These are phyloP conservation scores for Suaeda aralocaspica DNA, from an alignment of 148 eudicot genomes.

Conservation along the genomic window DNA sequence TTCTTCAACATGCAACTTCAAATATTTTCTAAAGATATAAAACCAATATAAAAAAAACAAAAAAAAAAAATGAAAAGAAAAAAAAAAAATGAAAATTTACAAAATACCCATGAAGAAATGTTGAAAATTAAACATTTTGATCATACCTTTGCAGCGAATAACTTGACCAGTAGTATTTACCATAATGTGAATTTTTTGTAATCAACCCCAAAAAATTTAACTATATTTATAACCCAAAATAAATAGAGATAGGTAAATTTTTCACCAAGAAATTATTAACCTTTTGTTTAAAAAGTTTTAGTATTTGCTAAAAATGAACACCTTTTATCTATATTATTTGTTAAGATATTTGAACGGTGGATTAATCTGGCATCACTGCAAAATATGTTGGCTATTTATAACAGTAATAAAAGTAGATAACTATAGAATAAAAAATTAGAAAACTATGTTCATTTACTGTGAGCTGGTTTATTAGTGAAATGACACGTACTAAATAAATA, in stretches of 20 bases:
- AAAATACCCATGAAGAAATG: not conserved
- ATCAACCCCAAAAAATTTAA: not conserved
- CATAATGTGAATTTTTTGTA: conserved; percentile 13
- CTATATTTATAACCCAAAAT: not conserved
- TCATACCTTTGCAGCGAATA: conserved; percentile 45
- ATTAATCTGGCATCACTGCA: no score
- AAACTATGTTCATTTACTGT: no score
- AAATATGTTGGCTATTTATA: no score
- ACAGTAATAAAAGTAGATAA: no score
- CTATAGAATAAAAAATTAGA: no score
- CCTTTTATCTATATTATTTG: no score
- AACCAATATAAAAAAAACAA: not conserved
- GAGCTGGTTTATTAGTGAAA: no score
- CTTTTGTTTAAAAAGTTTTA: no score
- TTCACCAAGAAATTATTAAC: not conserved
- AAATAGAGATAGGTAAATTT: not conserved
- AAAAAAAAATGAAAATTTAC: not conserved
- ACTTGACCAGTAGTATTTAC: conserved; percentile 36
- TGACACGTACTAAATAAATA: no score
- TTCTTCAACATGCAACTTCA: no score
- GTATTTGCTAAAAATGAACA: no score
- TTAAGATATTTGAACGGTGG: not conserved
- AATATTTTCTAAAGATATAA: not conserved
- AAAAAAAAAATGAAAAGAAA: not conserved
- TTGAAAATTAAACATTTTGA: not conserved